phyloP scores from a whole-genome alignment of 1,284 basidiomycete species.

The Papiliotrema terrestris region DNA sequence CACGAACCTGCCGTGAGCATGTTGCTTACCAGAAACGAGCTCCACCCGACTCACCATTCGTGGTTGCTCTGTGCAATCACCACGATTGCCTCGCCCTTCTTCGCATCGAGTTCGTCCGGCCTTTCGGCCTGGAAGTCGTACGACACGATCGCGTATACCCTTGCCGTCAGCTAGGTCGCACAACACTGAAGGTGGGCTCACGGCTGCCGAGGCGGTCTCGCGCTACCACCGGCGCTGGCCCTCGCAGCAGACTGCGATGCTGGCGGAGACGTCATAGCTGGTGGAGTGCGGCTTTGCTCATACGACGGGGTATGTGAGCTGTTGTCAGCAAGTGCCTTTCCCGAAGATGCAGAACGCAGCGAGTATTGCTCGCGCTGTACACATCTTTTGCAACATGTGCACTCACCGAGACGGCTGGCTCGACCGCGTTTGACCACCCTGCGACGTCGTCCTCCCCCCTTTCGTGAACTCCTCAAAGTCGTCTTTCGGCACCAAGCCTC shows the following conservation, averaged over 20 bases:
- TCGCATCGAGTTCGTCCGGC: conserved; percentile 92
- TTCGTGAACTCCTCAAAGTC: conserved; percentile 87
- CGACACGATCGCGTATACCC: conserved; percentile 80
- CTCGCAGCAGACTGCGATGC: neutral
- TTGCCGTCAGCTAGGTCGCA: neutral
- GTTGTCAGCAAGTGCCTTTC: neutral
- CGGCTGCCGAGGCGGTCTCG: neutral
- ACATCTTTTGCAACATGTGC: neutral
- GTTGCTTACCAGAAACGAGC: conserved; percentile 3
- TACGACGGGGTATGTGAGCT: neutral
- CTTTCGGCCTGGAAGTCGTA: conserved; percentile 95
- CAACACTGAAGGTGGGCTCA: neutral
- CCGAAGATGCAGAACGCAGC: neutral
- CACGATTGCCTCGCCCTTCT: conserved; percentile 90
- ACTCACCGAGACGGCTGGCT: conserved; percentile 12
- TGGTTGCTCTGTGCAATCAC: conserved; percentile 52
- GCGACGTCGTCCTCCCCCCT: conserved; percentile 47
- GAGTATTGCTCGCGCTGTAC: neutral
- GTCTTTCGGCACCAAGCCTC: conserved; percentile 81
- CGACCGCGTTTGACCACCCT: neutral
- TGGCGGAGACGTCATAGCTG: neutral
- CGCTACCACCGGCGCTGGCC: neutral
- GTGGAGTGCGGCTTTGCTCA: neutral
- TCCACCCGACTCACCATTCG: conserved; percentile 44
- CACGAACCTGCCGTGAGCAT: conserved; percentile 53